phyloP scores from a whole-genome alignment of 1,139 yeast genomes.

The Pichia sp. region DNA sequence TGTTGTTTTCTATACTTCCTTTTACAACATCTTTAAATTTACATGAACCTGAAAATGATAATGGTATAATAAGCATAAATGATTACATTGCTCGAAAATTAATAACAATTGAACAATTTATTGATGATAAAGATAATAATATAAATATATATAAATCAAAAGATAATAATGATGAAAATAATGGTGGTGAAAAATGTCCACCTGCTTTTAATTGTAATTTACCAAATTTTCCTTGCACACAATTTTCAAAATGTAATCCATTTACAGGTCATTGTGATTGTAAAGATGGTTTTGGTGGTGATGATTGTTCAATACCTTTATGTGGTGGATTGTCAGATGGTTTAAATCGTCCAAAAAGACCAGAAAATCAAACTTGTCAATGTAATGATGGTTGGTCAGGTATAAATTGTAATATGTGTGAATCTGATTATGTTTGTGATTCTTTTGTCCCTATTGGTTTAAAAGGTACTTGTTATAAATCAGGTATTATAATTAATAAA shows the following conservation, averaged over 20 bases:
- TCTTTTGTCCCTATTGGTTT: constrained; percentile 83
- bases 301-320: constrained; percentile 81
- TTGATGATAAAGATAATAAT: background rate
- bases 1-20: background rate
- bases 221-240: constrained; percentile 86
- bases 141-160: too few species aligned
- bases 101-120: background rate
- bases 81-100: background rate
- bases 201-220: constrained; percentile 92
- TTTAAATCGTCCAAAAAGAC: constrained; percentile 58
- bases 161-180: background rate
- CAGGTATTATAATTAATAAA: constrained; percentile 78
- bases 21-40: background rate
- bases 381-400: constrained; percentile 91
- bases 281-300: constrained; percentile 87
- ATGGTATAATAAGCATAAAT: background rate
- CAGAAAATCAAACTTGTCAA: constrained; percentile 48
- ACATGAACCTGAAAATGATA: background rate
- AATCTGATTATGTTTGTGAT: constrained; percentile 67
- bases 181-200: constrained; percentile 47
- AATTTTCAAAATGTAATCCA: constrained; percentile 78
- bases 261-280: constrained; percentile 91
- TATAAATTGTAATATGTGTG: constrained; percentile 85
- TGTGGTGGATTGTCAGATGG: constrained; percentile 78
- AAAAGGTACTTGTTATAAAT: constrained; percentile 80